Percentiles rank a stretch among this genome's conserved stretches.
Conservation (phyloP, 2,329 filamentous ascomycete species). For the Botrytis hyacinthi region DNA sequence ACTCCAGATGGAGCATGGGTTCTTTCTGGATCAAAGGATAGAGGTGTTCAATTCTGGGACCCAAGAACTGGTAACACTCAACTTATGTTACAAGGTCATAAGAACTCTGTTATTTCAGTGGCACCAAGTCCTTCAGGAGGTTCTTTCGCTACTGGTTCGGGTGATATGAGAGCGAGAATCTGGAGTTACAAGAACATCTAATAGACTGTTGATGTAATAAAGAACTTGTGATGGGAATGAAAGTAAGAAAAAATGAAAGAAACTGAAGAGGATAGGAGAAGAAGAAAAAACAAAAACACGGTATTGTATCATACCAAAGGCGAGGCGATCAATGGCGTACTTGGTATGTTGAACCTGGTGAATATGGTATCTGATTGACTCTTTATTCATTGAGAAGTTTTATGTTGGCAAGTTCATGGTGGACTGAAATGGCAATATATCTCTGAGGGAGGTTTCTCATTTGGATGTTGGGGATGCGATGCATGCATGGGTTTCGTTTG, state of each 20-base stretch:
- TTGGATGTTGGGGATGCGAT: background rate
- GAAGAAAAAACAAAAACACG: background rate
- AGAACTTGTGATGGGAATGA: background rate
- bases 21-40: conserved; percentile 93
- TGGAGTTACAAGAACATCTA: conserved; percentile 70
- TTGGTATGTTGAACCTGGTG: background rate
- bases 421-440: background rate
- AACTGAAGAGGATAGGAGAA: background rate
- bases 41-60: conserved; percentile 98
- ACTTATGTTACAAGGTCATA: conserved; percentile 98
- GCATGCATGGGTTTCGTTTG: background rate
- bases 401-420: background rate
- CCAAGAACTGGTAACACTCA: conserved; percentile 89
- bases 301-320: background rate
- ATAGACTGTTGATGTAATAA: background rate
- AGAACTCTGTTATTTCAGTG: conserved; percentile 98
- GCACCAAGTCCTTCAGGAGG: conserved; percentile 82
- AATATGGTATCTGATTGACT: background rate
- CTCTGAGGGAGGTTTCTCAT: background rate
- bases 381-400: background rate
- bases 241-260: background rate
- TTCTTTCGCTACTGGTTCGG: conserved; percentile 93
- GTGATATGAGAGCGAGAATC: conserved; percentile 96
- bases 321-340: conserved; percentile 8
- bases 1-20: conserved; percentile 96